Conservation (phyloP, 352 stramenopile species). For the Globisporangium echinulatum region DNA sequence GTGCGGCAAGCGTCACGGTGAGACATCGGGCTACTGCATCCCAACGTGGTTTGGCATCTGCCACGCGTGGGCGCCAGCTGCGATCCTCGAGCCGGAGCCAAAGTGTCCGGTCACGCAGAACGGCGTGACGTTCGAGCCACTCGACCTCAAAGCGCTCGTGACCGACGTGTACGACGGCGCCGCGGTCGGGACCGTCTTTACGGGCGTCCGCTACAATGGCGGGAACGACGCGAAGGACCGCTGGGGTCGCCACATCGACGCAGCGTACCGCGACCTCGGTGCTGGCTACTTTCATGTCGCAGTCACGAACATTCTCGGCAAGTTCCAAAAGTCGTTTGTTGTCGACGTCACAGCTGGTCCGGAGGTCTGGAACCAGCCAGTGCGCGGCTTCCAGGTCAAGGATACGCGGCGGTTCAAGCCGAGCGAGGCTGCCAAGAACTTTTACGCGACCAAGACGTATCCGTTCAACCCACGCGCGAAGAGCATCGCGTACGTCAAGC, state of each 20-base stretch:
- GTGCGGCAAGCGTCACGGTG: conserved; percentile 5
- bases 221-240: conserved; percentile 7
- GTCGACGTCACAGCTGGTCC: conserved; percentile 10
- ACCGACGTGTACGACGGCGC: conserved; percentile 14
- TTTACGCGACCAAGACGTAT: conserved; percentile 9
- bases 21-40: conserved; percentile 21
- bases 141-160: conserved; percentile 25
- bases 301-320: conserved; percentile 12
- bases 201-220: conserved; percentile 13
- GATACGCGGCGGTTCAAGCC: neutral
- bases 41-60: conserved; percentile 59
- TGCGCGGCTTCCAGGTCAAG: conserved; percentile 12
- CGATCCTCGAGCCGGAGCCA: conserved; percentile 44
- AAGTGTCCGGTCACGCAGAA: conserved; percentile 20
- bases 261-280: conserved; percentile 8
- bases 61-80: conserved; percentile 48
- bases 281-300: conserved; percentile 14
- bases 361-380: conserved; percentile 17
- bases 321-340: conserved; percentile 10
- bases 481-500: conserved; percentile 13
- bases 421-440: neutral
- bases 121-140: conserved; percentile 41
- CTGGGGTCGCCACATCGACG: conserved; percentile 9
- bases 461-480: conserved; percentile 13
- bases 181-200: conserved; percentile 9